Percentiles rank a stretch among this genome's conserved stretches.
These are phyloP conservation scores for Phytophthora rubi DNA, from an alignment of 352 stramenopile species.

Conservation along the genomic window DNA sequence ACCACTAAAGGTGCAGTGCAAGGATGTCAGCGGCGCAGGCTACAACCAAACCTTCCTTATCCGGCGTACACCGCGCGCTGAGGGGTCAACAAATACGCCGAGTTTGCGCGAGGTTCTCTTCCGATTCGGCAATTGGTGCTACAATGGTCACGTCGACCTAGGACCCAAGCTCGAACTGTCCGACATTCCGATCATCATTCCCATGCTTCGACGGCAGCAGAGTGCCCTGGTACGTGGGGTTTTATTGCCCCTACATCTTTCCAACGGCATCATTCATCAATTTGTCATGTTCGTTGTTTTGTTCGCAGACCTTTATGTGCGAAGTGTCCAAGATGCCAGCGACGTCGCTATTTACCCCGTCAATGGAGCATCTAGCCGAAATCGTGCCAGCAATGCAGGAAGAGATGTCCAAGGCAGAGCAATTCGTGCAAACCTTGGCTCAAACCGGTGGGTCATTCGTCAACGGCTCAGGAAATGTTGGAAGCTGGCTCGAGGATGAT, in stretches of 20 bases:
- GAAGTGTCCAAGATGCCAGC: conserved; percentile 90
- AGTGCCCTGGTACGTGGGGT: conserved; percentile 70
- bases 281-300: not conserved
- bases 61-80: conserved; percentile 57
- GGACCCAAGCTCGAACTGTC: conserved; percentile 87
- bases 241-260: no score
- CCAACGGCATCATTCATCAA: no score
- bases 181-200: conserved; percentile 95
- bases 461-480: conserved; percentile 55
- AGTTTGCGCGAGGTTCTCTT: conserved; percentile 94
- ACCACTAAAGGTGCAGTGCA: conserved; percentile 85
- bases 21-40: conserved; percentile 77
- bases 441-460: conserved; percentile 58
- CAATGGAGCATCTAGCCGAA: conserved; percentile 88
- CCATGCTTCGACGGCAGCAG: conserved; percentile 93
- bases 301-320: conserved; percentile 88
- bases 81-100: conserved; percentile 32
- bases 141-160: conserved; percentile 93
- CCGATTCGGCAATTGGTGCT: conserved; percentile 96
- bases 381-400: conserved; percentile 86
- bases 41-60: conserved; percentile 91
- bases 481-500: conserved; percentile 92
- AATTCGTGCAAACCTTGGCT: conserved; percentile 75
- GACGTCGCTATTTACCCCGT: conserved; percentile 88
- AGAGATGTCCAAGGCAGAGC: conserved; percentile 86